A percentile compares a stretch with the other conserved stretches of the same genome.
These are phyloP conservation scores for Nakazawaea ernobii DNA, from an alignment of 805 yeast species.

Conservation along the genomic window DNA sequence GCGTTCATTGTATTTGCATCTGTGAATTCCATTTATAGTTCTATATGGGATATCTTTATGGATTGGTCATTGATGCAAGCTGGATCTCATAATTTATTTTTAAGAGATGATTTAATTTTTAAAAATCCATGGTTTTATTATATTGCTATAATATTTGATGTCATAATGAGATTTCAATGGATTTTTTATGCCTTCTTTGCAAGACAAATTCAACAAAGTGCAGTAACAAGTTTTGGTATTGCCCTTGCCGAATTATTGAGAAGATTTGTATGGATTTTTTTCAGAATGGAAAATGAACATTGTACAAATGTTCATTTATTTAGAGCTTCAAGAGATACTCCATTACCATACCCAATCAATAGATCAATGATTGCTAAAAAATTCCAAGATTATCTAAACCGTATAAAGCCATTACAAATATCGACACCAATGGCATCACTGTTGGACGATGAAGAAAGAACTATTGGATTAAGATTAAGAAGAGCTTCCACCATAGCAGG, in stretches of 20 bases:
- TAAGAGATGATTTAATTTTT: slow-evolving; percentile 70
- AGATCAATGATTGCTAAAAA: slow-evolving; percentile 24
- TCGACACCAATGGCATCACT: neutral
- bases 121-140: slow-evolving; percentile 60
- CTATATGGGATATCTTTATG: slow-evolving; percentile 89
- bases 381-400: neutral
- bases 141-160: slow-evolving; percentile 66
- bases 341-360: slow-evolving; percentile 68
- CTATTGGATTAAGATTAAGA: slow-evolving; percentile 14
- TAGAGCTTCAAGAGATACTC: slow-evolving; percentile 83
- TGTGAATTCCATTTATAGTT: slow-evolving; percentile 62
- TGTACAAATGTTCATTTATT: slow-evolving; percentile 80
- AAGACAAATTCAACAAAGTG: slow-evolving; percentile 77
- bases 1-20: slow-evolving; percentile 70
- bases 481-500: slow-evolving; percentile 4
- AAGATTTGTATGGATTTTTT: slow-evolving; percentile 83
- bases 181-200: slow-evolving; percentile 79
- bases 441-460: slow-evolving; percentile 13
- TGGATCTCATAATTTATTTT: slow-evolving; percentile 45
- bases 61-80: slow-evolving; percentile 90
- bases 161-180: slow-evolving; percentile 85
- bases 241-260: slow-evolving; percentile 80
- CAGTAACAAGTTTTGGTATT: slow-evolving; percentile 75
- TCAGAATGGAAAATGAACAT: slow-evolving; percentile 96
- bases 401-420: slow-evolving; percentile 5